These are phyloP conservation scores for Vitis rotundifolia DNA, from an alignment of 164 flowering plant genomes.

Conservation along the genomic window DNA sequence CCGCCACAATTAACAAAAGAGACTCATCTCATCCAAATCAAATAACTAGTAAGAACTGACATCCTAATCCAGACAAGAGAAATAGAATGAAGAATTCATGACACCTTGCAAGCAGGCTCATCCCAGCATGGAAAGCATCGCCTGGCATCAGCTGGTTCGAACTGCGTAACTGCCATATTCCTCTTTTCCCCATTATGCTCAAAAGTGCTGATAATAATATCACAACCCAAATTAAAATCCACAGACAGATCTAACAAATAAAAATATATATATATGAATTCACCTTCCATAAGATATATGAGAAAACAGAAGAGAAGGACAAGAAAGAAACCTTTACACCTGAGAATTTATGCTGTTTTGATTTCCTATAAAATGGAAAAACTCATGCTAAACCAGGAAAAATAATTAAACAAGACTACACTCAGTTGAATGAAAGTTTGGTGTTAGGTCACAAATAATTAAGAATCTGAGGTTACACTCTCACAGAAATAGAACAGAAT, in stretches of 20 bases:
- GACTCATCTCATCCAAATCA: background rate
- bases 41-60: background rate
- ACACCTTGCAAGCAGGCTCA: conserved; percentile 96
- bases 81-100: background rate
- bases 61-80: background rate
- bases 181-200: conserved; percentile 85
- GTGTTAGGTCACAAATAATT: too few relatives aligned
- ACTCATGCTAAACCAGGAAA: too few relatives aligned
- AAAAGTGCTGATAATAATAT: conserved; percentile 50
- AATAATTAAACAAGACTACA: too few relatives aligned
- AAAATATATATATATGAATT: background rate
- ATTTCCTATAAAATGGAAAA: too few relatives aligned
- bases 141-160: conserved; percentile 94
- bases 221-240: background rate
- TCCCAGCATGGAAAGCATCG: conserved; percentile 99
- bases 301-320: background rate
- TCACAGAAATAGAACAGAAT: background rate
- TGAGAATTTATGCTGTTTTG: too few relatives aligned
- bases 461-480: background rate
- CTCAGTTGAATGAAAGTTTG: too few relatives aligned
- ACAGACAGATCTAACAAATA: background rate
- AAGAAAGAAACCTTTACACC: too few relatives aligned
- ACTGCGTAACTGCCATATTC: conserved; percentile 97
- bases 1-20: too few relatives aligned
- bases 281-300: too few relatives aligned